These are phyloP conservation scores for Hypoxylon trugodes DNA, from an alignment of 495 filamentous ascomycete genomes.

Conservation along the genomic window DNA sequence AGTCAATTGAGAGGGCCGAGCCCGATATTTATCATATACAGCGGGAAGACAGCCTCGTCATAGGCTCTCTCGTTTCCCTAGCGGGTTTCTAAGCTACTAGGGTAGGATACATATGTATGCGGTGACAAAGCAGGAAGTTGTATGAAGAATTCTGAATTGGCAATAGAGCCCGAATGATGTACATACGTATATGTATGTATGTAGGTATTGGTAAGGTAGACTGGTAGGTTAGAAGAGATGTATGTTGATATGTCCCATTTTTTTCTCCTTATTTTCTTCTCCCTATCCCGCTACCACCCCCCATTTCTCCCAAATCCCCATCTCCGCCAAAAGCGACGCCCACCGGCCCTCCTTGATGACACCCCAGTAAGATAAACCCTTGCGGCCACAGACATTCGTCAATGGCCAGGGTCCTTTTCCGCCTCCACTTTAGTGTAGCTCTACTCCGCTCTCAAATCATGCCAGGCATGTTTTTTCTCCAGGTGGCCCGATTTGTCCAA, in stretches of 20 bases:
- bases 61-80: neutral
- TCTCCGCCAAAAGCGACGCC: conserved; percentile 15
- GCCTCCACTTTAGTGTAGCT: conserved; percentile 34
- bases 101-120: conserved; percentile 1
- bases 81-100: neutral
- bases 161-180: conserved; percentile 21
- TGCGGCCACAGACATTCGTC: conserved; percentile 22
- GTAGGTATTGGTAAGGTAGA: too few relatives aligned
- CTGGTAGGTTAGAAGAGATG: too few relatives aligned
- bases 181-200: conserved; percentile 3
- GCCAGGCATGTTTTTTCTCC: conserved; percentile 41
- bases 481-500: conserved; percentile 44
- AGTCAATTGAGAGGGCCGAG: neutral
- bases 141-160: conserved; percentile 14
- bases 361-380: conserved; percentile 15
- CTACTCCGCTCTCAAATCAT: conserved; percentile 38
- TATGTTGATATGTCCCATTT: too few relatives aligned
- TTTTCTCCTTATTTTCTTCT: too few relatives aligned
- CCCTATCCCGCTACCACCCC: too few relatives aligned
- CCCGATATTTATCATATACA: neutral
- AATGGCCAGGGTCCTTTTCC: conserved; percentile 32
- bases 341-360: conserved; percentile 24
- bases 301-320: conserved; percentile 7
- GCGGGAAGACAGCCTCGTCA: neutral
- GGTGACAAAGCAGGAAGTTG: neutral